Evolutionary conservation across 2,329 filamentous ascomycete genomes (phyloP).

Genomic region (Grosmannia penicillata): DNA sequence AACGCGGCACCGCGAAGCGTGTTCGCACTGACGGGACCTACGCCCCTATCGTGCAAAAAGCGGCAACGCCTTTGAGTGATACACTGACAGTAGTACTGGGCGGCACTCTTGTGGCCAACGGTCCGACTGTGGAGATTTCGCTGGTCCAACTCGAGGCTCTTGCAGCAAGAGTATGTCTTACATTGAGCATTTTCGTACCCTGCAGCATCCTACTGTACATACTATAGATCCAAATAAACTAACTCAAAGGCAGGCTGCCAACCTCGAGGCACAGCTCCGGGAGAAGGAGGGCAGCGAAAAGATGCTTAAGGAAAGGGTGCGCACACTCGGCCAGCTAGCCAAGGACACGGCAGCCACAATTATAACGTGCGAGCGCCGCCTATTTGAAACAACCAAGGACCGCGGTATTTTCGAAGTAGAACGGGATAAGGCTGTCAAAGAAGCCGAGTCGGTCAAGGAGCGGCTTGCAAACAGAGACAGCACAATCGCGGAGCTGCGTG

Average conservation of each 20-base stretch:
- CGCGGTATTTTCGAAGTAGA: slow-evolving; percentile 32
- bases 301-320: slow-evolving; percentile 21
- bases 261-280: slow-evolving; percentile 20
- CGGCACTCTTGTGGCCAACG: neutral
- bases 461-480: slow-evolving; percentile 23
- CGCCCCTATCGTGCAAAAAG: slow-evolving; percentile 7
- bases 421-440: slow-evolving; percentile 20
- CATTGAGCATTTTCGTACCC: too few species aligned
- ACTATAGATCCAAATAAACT: too few species aligned
- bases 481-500: slow-evolving; percentile 22
- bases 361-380: slow-evolving; percentile 28
- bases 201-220: too few species aligned
- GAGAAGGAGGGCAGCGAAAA: slow-evolving; percentile 15
- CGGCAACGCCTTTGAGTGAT: slow-evolving; percentile 3
- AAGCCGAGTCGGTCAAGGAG: slow-evolving; percentile 19
- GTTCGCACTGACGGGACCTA: slow-evolving; percentile 15
- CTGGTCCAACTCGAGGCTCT: slow-evolving; percentile 17
- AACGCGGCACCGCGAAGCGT: slow-evolving; percentile 15
- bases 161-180: slow-evolving; percentile 11
- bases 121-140: slow-evolving; percentile 14
- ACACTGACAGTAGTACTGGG: slow-evolving; percentile 6
- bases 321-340: slow-evolving; percentile 28
- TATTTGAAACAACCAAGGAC: slow-evolving; percentile 35
- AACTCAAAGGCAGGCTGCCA: slow-evolving; percentile 6
- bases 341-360: slow-evolving; percentile 30